phyloP scores from a whole-genome alignment of 2,329 filamentous ascomycete species.

The Diplodia corticola region DNA sequence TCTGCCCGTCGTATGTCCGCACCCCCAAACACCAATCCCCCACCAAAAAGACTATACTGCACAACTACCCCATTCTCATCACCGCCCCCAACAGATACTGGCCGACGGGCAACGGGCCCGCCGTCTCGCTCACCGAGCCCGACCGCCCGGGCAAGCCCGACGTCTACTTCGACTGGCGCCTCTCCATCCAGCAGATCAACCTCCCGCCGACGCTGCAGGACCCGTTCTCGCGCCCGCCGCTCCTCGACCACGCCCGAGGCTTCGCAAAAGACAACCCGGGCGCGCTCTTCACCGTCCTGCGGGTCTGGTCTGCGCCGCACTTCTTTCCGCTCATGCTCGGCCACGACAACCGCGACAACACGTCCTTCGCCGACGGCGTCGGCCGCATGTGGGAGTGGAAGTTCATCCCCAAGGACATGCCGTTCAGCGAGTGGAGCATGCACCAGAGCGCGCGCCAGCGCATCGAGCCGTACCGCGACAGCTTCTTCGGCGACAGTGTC shows the following conservation, averaged over 20 bases:
- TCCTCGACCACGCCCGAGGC: conserved; percentile 36
- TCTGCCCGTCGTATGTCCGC: conserved; percentile 35
- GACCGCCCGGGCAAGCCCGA: conserved; percentile 36
- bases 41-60: not conserved
- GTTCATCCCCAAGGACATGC: conserved; percentile 52
- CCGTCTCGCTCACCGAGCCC: conserved; percentile 42
- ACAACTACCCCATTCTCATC: not conserved
- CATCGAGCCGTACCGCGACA: conserved; percentile 32
- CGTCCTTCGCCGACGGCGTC: conserved; percentile 46
- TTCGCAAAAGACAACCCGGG: conserved; percentile 32
- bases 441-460: conserved; percentile 42
- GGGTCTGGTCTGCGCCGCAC: conserved; percentile 51
- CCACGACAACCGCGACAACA: conserved; percentile 36
- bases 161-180: conserved; percentile 48
- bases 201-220: conserved; percentile 36
- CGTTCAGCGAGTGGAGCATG: conserved; percentile 46
- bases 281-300: conserved; percentile 47
- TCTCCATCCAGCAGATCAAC: conserved; percentile 27
- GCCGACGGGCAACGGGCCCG: conserved; percentile 38
- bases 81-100: not conserved
- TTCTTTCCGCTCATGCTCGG: conserved; percentile 54
- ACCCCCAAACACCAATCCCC: too few relatives aligned
- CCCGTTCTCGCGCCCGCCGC: conserved; percentile 36
- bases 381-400: conserved; percentile 51
- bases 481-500: conserved; percentile 33